Conservation (phyloP, 1,284 basidiomycete genomes). For the Porogramme epimiltina region DNA sequence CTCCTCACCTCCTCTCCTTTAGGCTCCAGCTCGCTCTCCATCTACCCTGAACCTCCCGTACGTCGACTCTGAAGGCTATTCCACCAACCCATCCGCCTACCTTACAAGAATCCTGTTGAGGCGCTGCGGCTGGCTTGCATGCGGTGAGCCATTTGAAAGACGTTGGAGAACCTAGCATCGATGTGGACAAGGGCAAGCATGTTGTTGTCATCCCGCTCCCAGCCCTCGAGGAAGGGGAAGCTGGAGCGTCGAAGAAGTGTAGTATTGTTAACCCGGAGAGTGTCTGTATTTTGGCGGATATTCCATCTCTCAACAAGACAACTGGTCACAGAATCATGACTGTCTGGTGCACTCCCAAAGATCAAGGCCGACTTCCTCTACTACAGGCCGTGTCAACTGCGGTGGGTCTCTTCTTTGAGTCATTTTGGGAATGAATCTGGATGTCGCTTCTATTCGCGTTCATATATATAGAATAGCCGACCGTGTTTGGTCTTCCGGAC, state of each 20-base stretch:
- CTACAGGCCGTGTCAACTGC: too few species aligned
- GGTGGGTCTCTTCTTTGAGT: too few species aligned
- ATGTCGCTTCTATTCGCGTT: too few species aligned
- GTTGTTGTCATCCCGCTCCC: slow-evolving; percentile 61
- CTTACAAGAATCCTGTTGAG: slow-evolving; percentile 46
- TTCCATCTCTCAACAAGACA: background rate
- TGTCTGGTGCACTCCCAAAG: slow-evolving; percentile 48
- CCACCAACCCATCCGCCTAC: slow-evolving; percentile 31
- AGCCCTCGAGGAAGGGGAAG: slow-evolving; percentile 41
- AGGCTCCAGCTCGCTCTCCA: too few species aligned
- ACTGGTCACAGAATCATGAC: slow-evolving; percentile 20
- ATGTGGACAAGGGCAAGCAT: slow-evolving; percentile 44
- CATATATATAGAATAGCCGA: too few species aligned
- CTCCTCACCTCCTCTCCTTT: too few species aligned
- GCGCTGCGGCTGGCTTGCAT: slow-evolving; percentile 57
- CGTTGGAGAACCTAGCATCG: slow-evolving; percentile 9
- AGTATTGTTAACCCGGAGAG: slow-evolving; percentile 54
- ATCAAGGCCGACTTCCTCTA: slow-evolving; percentile 53
- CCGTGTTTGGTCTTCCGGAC: too few species aligned
- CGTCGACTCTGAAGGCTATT: slow-evolving; percentile 36
- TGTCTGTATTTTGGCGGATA: background rate
- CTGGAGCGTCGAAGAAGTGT: slow-evolving; percentile 41
- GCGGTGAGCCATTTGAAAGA: slow-evolving; percentile 14
- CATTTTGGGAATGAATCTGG: too few species aligned
- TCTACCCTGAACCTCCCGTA: slow-evolving; percentile 65